Evolutionary conservation across 2,329 filamentous ascomycete genomes (phyloP).

Genomic region (Mycosphaerella arachidis): DNA sequence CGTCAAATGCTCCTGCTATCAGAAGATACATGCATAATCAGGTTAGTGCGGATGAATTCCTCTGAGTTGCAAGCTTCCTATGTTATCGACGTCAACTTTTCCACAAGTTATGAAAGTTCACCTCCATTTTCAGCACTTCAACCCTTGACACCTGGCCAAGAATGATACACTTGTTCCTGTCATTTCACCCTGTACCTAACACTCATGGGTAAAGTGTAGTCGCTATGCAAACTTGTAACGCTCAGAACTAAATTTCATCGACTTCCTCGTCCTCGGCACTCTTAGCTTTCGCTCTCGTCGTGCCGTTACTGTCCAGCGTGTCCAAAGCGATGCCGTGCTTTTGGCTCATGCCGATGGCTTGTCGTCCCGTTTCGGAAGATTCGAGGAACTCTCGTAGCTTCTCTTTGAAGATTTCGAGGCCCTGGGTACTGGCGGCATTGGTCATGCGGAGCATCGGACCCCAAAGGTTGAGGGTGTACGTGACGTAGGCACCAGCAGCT

Average conservation of each 20-base stretch:
- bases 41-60: no score
- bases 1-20: no score
- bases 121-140: no score
- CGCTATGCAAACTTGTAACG: slow-evolving; percentile 3
- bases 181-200: neutral
- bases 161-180: neutral
- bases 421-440: slow-evolving; percentile 82
- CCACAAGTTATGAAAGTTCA: no score
- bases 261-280: slow-evolving; percentile 30
- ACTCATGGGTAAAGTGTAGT: neutral
- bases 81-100: no score
- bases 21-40: no score
- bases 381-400: slow-evolving; percentile 85
- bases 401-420: slow-evolving; percentile 85
- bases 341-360: slow-evolving; percentile 68
- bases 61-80: no score
- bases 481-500: slow-evolving; percentile 74
- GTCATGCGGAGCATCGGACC: slow-evolving; percentile 94
- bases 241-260: slow-evolving; percentile 32
- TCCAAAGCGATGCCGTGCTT: slow-evolving; percentile 54
- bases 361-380: slow-evolving; percentile 75
- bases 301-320: slow-evolving; percentile 40
- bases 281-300: slow-evolving; percentile 32
- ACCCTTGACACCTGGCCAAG: neutral
- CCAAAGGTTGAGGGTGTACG: slow-evolving; percentile 90